Base-by-base conservation (phyloP, 495 filamentous ascomycete species). In the Penicillium silybi region DNA sequence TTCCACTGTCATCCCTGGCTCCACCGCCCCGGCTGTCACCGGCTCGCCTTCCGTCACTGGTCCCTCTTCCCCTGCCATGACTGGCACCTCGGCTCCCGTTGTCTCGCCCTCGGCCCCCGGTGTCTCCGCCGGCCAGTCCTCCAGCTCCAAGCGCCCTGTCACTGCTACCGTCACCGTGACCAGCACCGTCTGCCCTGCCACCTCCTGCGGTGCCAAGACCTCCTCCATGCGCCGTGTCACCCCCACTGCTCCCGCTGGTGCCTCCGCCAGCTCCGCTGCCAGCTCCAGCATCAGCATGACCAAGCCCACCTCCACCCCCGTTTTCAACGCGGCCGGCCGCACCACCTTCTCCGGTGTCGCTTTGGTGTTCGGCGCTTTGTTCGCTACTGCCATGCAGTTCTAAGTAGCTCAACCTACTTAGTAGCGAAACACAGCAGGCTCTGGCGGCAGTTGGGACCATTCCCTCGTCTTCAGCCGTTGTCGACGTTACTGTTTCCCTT, bases 281-380 rank as follows among this genome's bases (percentile, higher is more conserved):
- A 42, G n/a, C n/a, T n/a, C 42, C 46, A 13, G 29, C 10, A 13
- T 13, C 29, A 11, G 29, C 29, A 13, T 11, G 9, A 13, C 11
- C 29, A 32, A 11, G 29, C 50, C 56, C 38, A 26, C 41, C 11
- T 15, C 54, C 41, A 51, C 19, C n/a, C 50, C 59, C 7, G 39
- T 48, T 49, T 65, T 53, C 54, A 65, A 65, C 57, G 64, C 62
- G 4, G 64, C 64, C 29, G 62, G 62, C 41, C 64, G 59, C 26
- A 45, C 63, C 41, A 61, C 60, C 29, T 43, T 67, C 26, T 67
- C 64, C 44, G 59, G 56, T 19, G 20, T 59, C n/a, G 59, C 57
- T 6, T 54, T 59, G 6, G 52, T 53, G 32, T 52, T 67, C 27
- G 64, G 62, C 42, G 59, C 59, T 40, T 18, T 65, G 27, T 48